Evolutionary conservation across 371 early-diverging fungal species (phyloP).

Genomic region (Catenaria anguillulae): DNA sequence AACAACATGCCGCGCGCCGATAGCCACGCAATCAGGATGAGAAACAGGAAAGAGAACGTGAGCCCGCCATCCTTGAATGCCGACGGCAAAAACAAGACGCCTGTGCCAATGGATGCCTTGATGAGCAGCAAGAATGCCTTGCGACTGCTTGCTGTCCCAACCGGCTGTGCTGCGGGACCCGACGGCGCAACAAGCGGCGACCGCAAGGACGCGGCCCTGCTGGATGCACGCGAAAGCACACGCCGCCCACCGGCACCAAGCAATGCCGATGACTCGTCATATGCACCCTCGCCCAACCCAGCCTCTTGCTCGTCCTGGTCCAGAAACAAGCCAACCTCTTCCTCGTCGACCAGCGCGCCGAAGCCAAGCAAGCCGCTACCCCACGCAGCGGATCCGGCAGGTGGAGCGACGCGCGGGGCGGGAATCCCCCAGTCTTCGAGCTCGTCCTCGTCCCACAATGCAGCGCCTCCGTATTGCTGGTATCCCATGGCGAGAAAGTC

Average conservation of each 20-base stretch:
- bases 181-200: constrained; percentile 2
- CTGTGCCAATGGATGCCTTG: constrained; percentile 65
- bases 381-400: not conserved
- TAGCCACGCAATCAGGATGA: constrained; percentile 32
- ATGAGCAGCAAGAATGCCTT: constrained; percentile 60
- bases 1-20: constrained; percentile 49
- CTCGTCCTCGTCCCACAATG: constrained; percentile 65
- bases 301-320: not conserved
- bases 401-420: not conserved
- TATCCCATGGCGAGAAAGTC: constrained; percentile 76
- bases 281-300: not conserved
- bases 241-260: too few relatives aligned
- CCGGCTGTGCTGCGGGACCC: not conserved
- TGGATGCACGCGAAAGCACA: too few relatives aligned
- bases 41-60: constrained; percentile 27
- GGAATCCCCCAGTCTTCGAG: constrained; percentile 17
- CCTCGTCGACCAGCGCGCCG: too few relatives aligned
- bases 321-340: too few relatives aligned
- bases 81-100: constrained; percentile 43
- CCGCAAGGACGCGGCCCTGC: too few relatives aligned
- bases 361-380: too few relatives aligned
- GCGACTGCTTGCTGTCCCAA: constrained; percentile 29
- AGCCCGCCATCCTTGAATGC: constrained; percentile 49
- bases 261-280: too few relatives aligned
- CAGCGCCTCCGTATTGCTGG: constrained; percentile 90